Evolutionary conservation across 352 stramenopile species (phyloP).

Genomic region (Phytophthora melonis): DNA sequence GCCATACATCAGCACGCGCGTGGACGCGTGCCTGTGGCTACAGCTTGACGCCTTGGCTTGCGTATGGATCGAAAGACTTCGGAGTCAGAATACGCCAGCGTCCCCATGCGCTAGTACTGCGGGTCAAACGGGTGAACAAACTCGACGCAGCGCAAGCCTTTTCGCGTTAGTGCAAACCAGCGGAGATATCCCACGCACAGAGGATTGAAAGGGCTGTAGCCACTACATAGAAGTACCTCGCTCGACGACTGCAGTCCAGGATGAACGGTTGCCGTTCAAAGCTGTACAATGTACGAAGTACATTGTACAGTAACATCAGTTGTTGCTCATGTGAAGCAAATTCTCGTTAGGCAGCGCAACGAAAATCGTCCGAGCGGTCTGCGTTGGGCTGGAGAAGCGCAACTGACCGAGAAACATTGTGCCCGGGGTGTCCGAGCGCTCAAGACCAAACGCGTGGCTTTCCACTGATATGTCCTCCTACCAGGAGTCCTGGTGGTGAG

Average conservation of each 20-base stretch:
- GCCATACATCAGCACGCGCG: background rate
- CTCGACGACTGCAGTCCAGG: too few species aligned
- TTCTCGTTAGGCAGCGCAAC: background rate
- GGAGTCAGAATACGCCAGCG: background rate
- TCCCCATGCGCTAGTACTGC: background rate
- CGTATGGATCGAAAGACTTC: too few species aligned
- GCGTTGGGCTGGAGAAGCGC: background rate
- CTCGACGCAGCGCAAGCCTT: too few species aligned
- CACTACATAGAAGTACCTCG: too few species aligned
- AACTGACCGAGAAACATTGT: background rate
- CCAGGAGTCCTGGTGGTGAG: conserved; percentile 2
- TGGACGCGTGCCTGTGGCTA: too few species aligned
- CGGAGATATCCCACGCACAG: too few species aligned
- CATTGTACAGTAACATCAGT: background rate
- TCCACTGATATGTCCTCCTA: background rate
- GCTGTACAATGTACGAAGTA: too few species aligned
- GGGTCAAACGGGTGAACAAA: too few species aligned
- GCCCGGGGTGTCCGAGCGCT: background rate
- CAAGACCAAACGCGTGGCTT: conserved; percentile 17
- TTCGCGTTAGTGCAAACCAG: too few species aligned
- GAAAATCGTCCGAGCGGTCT: background rate
- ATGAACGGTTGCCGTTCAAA: too few species aligned
- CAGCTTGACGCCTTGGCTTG: background rate
- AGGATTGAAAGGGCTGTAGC: too few species aligned
- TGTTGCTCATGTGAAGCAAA: background rate